Evolutionary conservation across 1,139 yeast species (phyloP).

Genomic region (Scheffersomyces illinoinensis): DNA sequence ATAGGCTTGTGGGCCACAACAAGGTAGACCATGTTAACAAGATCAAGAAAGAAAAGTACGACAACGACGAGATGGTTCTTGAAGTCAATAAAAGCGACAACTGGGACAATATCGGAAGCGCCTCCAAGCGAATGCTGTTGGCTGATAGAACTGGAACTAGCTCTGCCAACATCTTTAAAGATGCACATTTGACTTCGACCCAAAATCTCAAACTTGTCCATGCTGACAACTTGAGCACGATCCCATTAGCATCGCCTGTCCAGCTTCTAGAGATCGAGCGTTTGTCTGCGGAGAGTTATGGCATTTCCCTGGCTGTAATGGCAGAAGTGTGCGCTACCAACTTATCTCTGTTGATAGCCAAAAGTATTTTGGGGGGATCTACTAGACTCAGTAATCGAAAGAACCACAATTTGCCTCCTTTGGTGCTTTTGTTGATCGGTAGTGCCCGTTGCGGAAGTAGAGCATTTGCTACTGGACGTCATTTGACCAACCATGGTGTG

Average conservation of each 20-base stretch:
- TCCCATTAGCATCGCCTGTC: conserved; percentile 75
- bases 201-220: conserved; percentile 21
- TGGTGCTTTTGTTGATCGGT: conserved; percentile 72
- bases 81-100: conserved; percentile 48
- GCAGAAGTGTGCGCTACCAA: conserved; percentile 77
- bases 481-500: conserved; percentile 72
- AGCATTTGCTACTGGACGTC: conserved; percentile 80
- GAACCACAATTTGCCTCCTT: conserved; percentile 78
- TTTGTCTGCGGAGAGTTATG: conserved; percentile 53
- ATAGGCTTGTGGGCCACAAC: conserved; percentile 77
- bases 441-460: conserved; percentile 73
- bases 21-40: conserved; percentile 37
- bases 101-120: conserved; percentile 53
- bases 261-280: conserved; percentile 82
- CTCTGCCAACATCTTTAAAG: conserved; percentile 2
- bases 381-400: conserved; percentile 53
- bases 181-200: conserved; percentile 1
- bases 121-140: neutral
- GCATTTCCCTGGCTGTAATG: conserved; percentile 47
- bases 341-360: conserved; percentile 57
- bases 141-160: conserved; percentile 7
- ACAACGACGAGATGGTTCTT: conserved; percentile 74
- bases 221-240: conserved; percentile 22
- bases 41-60: conserved; percentile 50
- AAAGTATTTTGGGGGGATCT: conserved; percentile 65